Evolutionary conservation across 2,329 filamentous ascomycete genomes (phyloP), one percentile per base, ranked within the genome.

Genomic region (Ophiosphaerella herpotricha): DNA sequence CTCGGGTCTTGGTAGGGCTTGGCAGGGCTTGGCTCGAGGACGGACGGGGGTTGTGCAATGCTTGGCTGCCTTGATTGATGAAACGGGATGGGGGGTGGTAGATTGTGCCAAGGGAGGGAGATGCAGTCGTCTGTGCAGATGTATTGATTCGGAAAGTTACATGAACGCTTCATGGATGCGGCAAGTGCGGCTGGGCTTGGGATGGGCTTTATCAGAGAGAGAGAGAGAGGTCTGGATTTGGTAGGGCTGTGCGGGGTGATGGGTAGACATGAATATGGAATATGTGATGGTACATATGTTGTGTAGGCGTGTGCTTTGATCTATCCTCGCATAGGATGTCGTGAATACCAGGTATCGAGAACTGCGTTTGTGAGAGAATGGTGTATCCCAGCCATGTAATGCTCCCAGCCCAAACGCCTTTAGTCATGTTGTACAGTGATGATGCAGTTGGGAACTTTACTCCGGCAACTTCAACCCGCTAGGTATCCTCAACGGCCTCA

Each of bases 401-500:
- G 21, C 38, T 16, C 23, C 12, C 16, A 23, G 5, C 21, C 18
- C 13, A 40, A 33, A 23, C 29, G 14, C 36, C 21, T 14, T 29
- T 40, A 7, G 6, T 29, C 4, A 29, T 29, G 26, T 29, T 29
- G 26, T 29, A 29, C 26, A 29, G 26, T 29, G 26, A 11, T 24
- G n/a, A 11, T 24, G n/a, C n/a, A 31, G 7, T 14, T 13, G n/a
- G 5, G 7, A 11, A 7, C 24, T 14, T 48, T 39, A 42, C 32
- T 41, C 29, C 1, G 39, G n/a, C 9, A 58, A 32, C 7, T 46
- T 52, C 14, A 52, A 57, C 2, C 46, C 39, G 8, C 33, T 39
- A 4, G 66, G 64, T 9, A 67, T 66, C 12, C 29, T 42, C 49
- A 71, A 21, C 29, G 59, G 58, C 24, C 34, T 44, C 38, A 63